Conservation (phyloP, 2,329 filamentous ascomycete species). For the Atkinsonella texensis region DNA sequence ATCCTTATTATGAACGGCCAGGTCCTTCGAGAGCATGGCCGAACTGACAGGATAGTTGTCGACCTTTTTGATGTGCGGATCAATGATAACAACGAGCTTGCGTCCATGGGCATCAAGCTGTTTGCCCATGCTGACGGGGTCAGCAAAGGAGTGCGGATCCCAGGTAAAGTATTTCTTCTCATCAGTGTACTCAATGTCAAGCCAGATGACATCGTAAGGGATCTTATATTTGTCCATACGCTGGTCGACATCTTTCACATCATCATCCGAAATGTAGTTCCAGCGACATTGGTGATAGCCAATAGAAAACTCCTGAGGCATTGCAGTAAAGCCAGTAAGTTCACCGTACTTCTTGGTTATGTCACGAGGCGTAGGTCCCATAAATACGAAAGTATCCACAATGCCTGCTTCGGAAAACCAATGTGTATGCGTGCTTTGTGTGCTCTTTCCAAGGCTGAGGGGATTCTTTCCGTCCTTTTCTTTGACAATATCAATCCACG, state of each 20-base stretch:
- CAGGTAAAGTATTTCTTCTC: constrained; percentile 98
- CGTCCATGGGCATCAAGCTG: constrained; percentile 75
- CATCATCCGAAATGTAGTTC: constrained; percentile 97
- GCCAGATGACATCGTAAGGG: constrained; percentile 97
- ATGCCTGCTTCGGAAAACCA: constrained; percentile 93
- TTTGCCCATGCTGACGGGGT: constrained; percentile 79
- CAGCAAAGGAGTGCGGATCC: constrained; percentile 77
- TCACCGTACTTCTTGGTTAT: constrained; percentile 75
- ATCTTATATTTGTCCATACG: constrained; percentile 95
- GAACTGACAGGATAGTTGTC: constrained; percentile 65
- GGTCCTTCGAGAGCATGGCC: constrained; percentile 70
- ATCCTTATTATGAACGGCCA: constrained; percentile 85
- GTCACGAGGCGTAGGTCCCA: constrained; percentile 76
- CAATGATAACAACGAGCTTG: constrained; percentile 89
- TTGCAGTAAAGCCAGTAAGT: constrained; percentile 79
- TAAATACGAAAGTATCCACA: constrained; percentile 86
- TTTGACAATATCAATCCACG: constrained; percentile 93
- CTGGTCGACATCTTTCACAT: constrained; percentile 90
- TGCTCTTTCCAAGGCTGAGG: constrained; percentile 56
- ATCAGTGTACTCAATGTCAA: constrained; percentile 95
- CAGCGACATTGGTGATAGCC: constrained; percentile 96
- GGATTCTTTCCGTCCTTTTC: constrained; percentile 62
- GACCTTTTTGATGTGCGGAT: constrained; percentile 94
- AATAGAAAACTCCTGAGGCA: constrained; percentile 86
- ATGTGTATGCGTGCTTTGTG: constrained; percentile 75